Conservation (phyloP, 164 flowering plant genomes). For the Kalanchoe fedtschenkoi region DNA sequence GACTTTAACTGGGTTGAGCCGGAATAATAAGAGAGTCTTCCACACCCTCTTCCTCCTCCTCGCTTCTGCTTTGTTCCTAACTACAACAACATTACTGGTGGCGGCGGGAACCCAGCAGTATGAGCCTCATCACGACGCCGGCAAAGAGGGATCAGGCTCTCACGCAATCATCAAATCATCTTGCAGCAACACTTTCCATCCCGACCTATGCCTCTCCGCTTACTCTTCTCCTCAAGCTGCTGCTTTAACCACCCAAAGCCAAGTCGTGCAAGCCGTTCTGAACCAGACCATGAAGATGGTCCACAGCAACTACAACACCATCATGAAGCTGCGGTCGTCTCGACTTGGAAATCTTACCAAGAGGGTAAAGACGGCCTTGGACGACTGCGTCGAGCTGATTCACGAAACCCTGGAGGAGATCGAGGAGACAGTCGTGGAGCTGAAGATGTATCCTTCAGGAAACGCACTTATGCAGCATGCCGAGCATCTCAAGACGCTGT, state of each 20-base stretch:
- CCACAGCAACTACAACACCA: constrained; percentile 29
- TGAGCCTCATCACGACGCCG: too few species aligned
- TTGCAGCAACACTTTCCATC: constrained; percentile 1
- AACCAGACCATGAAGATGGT: constrained; percentile 41
- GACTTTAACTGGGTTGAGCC: too few species aligned
- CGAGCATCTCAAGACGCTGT: constrained; percentile 48
- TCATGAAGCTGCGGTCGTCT: constrained; percentile 21
- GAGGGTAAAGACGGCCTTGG: constrained; percentile 53
- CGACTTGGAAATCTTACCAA: constrained; percentile 16
- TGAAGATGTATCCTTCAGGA: constrained; percentile 30
- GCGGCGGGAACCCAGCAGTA: too few species aligned
- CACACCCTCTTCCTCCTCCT: too few species aligned
- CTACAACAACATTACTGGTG: too few species aligned
- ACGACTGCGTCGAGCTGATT: constrained; percentile 62
- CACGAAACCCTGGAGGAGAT: constrained; percentile 34
- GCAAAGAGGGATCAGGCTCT: too few species aligned
- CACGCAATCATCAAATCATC: background rate
- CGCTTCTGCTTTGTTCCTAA: too few species aligned
- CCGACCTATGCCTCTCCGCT: background rate
- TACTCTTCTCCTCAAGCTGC: background rate
- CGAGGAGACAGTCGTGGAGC: constrained; percentile 32
- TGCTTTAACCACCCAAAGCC: constrained; percentile 25
- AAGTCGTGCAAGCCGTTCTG: constrained; percentile 46
- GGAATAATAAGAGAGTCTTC: too few species aligned
- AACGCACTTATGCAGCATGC: constrained; percentile 46